phyloP scores from a whole-genome alignment of 257 asterid species.

The Nicotiana paniculata region DNA sequence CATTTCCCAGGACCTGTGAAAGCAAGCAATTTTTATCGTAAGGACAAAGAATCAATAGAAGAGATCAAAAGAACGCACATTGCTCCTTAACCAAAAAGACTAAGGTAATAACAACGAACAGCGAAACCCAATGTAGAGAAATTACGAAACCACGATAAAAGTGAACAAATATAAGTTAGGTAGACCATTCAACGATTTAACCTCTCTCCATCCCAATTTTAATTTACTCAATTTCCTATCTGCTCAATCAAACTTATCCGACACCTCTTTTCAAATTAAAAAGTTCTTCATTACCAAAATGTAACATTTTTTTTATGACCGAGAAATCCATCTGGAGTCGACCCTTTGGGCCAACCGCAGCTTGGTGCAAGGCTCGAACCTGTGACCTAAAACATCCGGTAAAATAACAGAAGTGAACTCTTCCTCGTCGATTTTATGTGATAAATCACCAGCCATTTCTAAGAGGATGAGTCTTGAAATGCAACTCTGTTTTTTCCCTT shows the following conservation, averaged over 20 bases:
- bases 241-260: background rate
- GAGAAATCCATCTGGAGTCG: no score
- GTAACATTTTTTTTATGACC: no score
- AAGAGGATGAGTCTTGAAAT: background rate
- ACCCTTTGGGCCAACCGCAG: no score
- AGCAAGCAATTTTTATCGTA: background rate
- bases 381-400: no score
- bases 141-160: background rate
- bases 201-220: background rate
- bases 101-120: background rate
- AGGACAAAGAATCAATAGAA: background rate
- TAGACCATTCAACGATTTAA: background rate
- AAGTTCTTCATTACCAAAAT: background rate
- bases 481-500: background rate
- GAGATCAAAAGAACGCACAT: background rate
- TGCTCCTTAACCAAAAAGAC: background rate
- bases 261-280: background rate
- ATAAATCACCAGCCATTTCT: background rate
- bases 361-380: no score
- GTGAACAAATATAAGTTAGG: background rate
- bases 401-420: background rate
- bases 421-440: background rate
- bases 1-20: constrained; percentile 62
- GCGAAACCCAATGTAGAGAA: background rate
- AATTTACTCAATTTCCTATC: background rate